Conservation (phyloP, 2,329 filamentous ascomycete species). For the Chrysoporthe deuterocubensis region DNA sequence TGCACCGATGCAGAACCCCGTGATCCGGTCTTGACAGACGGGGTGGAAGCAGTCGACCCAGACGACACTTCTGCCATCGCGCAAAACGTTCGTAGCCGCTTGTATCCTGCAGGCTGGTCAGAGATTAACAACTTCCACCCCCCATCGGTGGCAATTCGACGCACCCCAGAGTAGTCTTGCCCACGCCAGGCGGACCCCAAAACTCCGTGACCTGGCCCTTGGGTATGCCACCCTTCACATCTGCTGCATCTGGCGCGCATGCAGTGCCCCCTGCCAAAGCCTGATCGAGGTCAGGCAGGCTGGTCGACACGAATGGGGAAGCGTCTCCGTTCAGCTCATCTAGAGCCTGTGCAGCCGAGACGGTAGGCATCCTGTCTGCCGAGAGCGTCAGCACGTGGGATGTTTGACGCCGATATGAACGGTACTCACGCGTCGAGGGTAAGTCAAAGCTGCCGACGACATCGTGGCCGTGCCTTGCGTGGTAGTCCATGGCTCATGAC, state of each 20-base stretch:
- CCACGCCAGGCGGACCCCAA: constrained; percentile 83
- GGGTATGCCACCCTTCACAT: constrained; percentile 61
- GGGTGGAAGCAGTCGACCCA: constrained; percentile 71
- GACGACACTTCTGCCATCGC: constrained; percentile 65
- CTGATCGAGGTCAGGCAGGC: constrained; percentile 57
- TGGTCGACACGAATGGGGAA: constrained; percentile 58
- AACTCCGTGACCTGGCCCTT: constrained; percentile 83
- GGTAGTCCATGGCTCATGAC: constrained; percentile 55
- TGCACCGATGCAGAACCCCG: constrained; percentile 33
- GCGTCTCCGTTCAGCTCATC: constrained; percentile 59
- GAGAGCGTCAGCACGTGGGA: constrained; percentile 8
- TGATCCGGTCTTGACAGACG: constrained; percentile 44
- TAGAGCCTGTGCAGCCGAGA: constrained; percentile 75
- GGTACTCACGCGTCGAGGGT: constrained; percentile 54
- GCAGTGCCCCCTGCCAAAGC: constrained; percentile 43
- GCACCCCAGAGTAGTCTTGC: constrained; percentile 84
- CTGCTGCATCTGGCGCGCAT: constrained; percentile 23
- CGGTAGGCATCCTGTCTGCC: constrained; percentile 74
- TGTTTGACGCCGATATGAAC: neutral
- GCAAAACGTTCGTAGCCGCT: constrained; percentile 66
- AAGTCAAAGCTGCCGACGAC: constrained; percentile 64
- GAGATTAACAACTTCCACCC: constrained; percentile 8
- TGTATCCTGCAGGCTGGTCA: constrained; percentile 63
- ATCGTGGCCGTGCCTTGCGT: constrained; percentile 63
- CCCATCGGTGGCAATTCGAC: constrained; percentile 37